phyloP scores from a whole-genome alignment of 148 eudicot species.

The Limonium bicolor region DNA sequence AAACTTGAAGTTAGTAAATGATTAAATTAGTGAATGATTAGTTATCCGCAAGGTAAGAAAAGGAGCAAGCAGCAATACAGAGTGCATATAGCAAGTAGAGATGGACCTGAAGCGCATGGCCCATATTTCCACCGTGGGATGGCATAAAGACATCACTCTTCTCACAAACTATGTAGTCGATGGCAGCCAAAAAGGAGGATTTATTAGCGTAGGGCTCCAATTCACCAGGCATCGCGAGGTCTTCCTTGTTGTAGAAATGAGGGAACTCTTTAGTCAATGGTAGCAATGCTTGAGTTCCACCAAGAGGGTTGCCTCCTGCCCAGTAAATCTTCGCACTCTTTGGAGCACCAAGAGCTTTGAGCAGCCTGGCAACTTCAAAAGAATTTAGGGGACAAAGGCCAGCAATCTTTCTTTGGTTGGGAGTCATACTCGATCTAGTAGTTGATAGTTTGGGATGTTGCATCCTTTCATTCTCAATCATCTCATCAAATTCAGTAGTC shows the following conservation, averaged over 20 bases:
- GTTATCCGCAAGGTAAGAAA: neutral
- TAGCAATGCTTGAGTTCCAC: constrained; percentile 67
- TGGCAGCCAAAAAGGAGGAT: constrained; percentile 83
- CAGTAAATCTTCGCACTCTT: constrained; percentile 57
- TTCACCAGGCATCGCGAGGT: constrained; percentile 70
- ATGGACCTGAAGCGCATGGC: constrained; percentile 79
- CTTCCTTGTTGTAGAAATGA: constrained; percentile 75
- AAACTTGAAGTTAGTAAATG: neutral
- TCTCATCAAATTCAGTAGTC: constrained; percentile 48
- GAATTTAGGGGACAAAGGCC: constrained; percentile 95
- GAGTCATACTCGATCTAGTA: constrained; percentile 76
- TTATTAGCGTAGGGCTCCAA: constrained; percentile 46
- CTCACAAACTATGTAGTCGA: constrained; percentile 84
- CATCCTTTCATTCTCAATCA: constrained; percentile 50
- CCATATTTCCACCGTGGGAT: constrained; percentile 98
- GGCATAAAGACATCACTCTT: constrained; percentile 90
- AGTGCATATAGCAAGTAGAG: neutral
- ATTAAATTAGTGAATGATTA: neutral
- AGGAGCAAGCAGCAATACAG: neutral
- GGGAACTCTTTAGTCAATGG: constrained; percentile 62
- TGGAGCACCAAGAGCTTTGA: constrained; percentile 86
- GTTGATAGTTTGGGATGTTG: constrained; percentile 74
- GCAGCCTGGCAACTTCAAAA: constrained; percentile 77
- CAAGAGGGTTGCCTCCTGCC: constrained; percentile 92
- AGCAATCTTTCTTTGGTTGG: constrained; percentile 75